Evolutionary conservation across 2,329 filamentous ascomycete species (phyloP), one percentile per base, ranked within the genome.

Genomic region (Fusarium gaditjirri): DNA sequence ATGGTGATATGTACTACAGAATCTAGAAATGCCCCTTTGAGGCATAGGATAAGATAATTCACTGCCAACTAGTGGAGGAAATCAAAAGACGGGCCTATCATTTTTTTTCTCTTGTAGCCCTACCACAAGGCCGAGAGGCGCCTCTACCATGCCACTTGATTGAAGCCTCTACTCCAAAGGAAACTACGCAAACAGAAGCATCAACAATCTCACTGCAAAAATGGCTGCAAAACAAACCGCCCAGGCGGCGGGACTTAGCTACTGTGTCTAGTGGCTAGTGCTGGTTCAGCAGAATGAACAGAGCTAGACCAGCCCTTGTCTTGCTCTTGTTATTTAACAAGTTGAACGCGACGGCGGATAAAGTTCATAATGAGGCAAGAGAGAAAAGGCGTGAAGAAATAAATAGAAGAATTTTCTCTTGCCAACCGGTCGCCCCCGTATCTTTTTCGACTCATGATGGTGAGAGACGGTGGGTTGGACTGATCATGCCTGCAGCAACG

Each of bases 191-290:
- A 54, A 35, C 38, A 54, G 47, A 55, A 67, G n/a, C 46, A 43
- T 55, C 27, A 56, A 41, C 23, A 39, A 61, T 36, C 41, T 31
- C 27, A 53, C 36, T 29, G 47, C 36, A 33, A 41, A 12, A 71
- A 43, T 68, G 64, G 68, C 47, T 71, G 55, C 55, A 38, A 39
- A 56, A 57, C 68, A 57, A 71, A 60, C 63, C 58, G 68, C 68
- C 68, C 14, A 53, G 53, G 43, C 42, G 41, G 68, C 54, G 57
- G 53, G 54, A 68, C 65, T 52, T 52, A 56, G 52, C 27, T 35
- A 25, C 17, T 17, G 31, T 58, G 39, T 41, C 19, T n/a, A 39
- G 36, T 49, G 56, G 49, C 63, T 67, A 61, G 43, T 68, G 12
- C n/a, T 47, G 46, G 59, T 70, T 56, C 25, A 39, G 38, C 25